Base-by-base conservation (phyloP, 1,284 basidiomycete genomes). In the Neolentinus lepideus region DNA sequence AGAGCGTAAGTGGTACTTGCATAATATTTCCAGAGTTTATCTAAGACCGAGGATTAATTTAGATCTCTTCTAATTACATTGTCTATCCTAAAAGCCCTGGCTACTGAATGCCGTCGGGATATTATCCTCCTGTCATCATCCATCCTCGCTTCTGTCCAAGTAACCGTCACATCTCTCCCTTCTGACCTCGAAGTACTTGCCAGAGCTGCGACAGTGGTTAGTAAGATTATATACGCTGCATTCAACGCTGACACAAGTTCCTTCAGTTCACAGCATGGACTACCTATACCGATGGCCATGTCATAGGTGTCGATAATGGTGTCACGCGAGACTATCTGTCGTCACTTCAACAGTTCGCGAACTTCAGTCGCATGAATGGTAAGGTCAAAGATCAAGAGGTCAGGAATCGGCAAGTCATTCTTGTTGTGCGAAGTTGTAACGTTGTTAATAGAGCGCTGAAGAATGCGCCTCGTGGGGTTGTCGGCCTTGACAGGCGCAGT, bases 71-170 rank as follows among this genome's bases (percentile, higher is more conserved):
- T 97, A 54, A 88, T 98, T 62, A 92, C 94, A 1, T 78, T 98
- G 38, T 82, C 88, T 35, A 92, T 98, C 63, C 79, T 94, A 62
- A 87, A 88, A 61, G 80, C 90, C 19, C 76, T 99, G 50, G 84
- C 92, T n/a, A 85, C 83, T 52, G 94, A 98, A 72, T 98, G 94
- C 69, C 84, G 90, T 61, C 80, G 88, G 54, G 92, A 98, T 67
- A 83, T 97, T 51, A 81, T 85, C 33, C 82, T 95, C 51, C 82
- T 98, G 54, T 88, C 93, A 1, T 76, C 85, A 1, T 81, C 86
- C 12, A 79, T 94, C n/a, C 75, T 97, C 54, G 75, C 83, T 19
- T 86, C 88, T 43, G 79, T 97, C 47, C 82, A 85, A 58, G 72
- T 74, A 1, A 85, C 88, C 0, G 75, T 98, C 56, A 68, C 76